phyloP scores from a whole-genome alignment of 306 rosid species.

The Cucurbita pepo region DNA sequence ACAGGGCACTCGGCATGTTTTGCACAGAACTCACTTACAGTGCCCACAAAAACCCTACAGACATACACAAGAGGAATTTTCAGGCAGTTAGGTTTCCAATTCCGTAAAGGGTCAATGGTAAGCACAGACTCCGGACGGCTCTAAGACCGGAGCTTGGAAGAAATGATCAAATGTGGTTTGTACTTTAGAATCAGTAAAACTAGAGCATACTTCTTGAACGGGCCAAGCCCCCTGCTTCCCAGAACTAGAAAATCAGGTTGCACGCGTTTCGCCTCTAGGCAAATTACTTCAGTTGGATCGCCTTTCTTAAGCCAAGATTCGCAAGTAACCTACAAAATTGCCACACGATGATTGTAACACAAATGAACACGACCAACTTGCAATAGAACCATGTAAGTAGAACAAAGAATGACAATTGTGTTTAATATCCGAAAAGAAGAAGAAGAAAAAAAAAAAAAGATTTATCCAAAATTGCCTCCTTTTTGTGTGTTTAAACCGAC shows the following conservation, averaged over 20 bases:
- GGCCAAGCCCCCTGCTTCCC: slow-evolving; percentile 94
- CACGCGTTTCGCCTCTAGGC: slow-evolving; percentile 54
- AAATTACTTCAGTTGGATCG: slow-evolving; percentile 73
- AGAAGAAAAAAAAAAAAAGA: too few species aligned
- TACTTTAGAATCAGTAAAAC: background rate
- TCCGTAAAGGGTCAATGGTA: background rate
- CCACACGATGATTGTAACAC: background rate
- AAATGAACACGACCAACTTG: too few species aligned
- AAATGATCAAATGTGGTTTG: background rate
- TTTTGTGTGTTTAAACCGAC: too few species aligned
- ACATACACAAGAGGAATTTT: background rate
- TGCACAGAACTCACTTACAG: slow-evolving; percentile 78
- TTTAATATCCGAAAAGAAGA: too few species aligned
- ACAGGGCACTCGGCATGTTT: slow-evolving; percentile 99
- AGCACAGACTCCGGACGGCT: background rate
- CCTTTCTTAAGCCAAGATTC: slow-evolving; percentile 79
- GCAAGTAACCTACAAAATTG: slow-evolving; percentile 41
- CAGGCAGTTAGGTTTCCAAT: background rate
- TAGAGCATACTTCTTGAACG: slow-evolving; percentile 60
- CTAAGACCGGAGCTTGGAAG: background rate
- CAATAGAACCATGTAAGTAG: too few species aligned
- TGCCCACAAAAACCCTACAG: slow-evolving; percentile 80
- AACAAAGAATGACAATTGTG: too few species aligned
- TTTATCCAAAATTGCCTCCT: too few species aligned
- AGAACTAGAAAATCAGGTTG: slow-evolving; percentile 76